Percentiles rank a stretch among this genome's conserved stretches.
Evolutionary conservation across 2,329 filamentous ascomycete genomes (phyloP).

Genomic region (Pseudocercospora cruenta): DNA sequence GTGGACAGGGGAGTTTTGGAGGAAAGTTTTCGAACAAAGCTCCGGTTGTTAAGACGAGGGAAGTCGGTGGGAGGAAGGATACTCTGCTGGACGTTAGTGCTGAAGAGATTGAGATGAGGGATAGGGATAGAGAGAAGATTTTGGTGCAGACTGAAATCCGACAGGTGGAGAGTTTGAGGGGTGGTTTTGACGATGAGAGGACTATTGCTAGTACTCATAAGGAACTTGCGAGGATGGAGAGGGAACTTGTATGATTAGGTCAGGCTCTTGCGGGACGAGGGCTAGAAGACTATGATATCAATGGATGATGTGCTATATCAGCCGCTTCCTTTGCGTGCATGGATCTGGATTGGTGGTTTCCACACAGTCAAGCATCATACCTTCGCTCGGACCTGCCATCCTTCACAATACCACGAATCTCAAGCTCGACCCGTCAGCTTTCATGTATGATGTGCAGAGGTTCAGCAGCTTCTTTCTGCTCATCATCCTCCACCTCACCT

Average conservation of each 20-base stretch:
- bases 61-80: conserved; percentile 2
- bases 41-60: not conserved
- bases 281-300: too few species aligned
- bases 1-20: conserved; percentile 5
- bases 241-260: conserved; percentile 13
- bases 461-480: too few species aligned
- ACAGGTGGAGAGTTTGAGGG: conserved; percentile 14
- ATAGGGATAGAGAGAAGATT: not conserved
- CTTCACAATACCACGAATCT: too few species aligned
- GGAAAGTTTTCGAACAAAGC: conserved; percentile 8
- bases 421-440: too few species aligned
- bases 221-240: conserved; percentile 15
- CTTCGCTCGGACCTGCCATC: too few species aligned
- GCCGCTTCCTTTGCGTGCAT: too few species aligned
- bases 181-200: conserved; percentile 2
- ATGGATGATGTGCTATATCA: too few species aligned
- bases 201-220: conserved; percentile 2
- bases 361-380: too few species aligned
- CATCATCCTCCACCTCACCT: too few species aligned
- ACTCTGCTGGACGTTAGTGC: conserved; percentile 6
- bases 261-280: not conserved
- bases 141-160: conserved; percentile 15
- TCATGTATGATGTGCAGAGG: too few species aligned
- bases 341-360: too few species aligned
- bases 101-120: conserved; percentile 18